A percentile compares a stretch with the other conserved stretches of the same genome.
phyloP scores from a whole-genome alignment of 2,329 filamentous ascomycete genomes.

The Ceratocystis lukuohia region DNA sequence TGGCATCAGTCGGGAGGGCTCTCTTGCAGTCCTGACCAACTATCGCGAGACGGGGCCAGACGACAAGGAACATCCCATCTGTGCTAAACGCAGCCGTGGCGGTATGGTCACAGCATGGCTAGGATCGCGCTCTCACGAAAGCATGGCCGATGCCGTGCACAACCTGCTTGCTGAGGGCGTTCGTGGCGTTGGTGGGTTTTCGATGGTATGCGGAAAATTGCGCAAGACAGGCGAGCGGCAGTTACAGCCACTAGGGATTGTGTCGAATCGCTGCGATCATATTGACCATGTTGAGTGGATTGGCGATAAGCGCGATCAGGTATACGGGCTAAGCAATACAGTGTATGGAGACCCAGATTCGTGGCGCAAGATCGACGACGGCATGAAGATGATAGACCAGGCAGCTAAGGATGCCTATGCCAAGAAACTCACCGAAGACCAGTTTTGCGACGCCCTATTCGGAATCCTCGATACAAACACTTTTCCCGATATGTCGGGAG shows the following conservation, averaged over 20 bases:
- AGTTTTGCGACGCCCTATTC: constrained; percentile 40
- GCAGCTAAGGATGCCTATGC: constrained; percentile 31
- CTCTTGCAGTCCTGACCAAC: constrained; percentile 53
- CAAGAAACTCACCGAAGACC: constrained; percentile 31
- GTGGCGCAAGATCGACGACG: constrained; percentile 50
- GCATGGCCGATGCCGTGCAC: constrained; percentile 37
- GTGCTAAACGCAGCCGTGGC: constrained; percentile 45
- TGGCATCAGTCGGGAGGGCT: constrained; percentile 45
- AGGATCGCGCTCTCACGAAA: constrained; percentile 35
- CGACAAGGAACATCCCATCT: constrained; percentile 39
- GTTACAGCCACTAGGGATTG: constrained; percentile 42
- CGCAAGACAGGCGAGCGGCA: constrained; percentile 21
- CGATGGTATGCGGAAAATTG: constrained; percentile 51
- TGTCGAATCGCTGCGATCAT: constrained; percentile 46
- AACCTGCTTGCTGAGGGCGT: constrained; percentile 41
- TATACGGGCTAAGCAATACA: constrained; percentile 50
- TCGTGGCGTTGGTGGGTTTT: constrained; percentile 52
- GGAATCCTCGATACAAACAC: constrained; percentile 43
- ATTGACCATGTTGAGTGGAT: constrained; percentile 45
- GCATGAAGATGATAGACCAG: constrained; percentile 34
- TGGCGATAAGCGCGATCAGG: constrained; percentile 36
- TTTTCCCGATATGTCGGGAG: constrained; percentile 32
- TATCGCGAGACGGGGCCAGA: constrained; percentile 43
- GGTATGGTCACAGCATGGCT: constrained; percentile 53
- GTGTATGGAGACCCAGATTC: constrained; percentile 38